Evolutionary conservation across 2,329 filamentous ascomycete genomes (phyloP).

Genomic region (Trichophaea hybrida): DNA sequence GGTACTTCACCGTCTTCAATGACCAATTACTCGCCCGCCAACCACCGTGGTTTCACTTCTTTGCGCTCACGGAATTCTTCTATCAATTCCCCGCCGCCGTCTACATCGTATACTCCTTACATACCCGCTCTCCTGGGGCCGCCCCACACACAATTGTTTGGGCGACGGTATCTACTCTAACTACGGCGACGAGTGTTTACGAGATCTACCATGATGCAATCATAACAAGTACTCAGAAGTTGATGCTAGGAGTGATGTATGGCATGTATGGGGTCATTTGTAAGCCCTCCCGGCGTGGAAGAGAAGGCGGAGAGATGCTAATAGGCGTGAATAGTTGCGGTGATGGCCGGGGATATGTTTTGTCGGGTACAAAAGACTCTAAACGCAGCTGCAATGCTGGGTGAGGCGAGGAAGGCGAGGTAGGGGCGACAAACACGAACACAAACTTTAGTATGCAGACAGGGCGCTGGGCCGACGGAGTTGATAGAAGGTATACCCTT

Average conservation of each 20-base stretch:
- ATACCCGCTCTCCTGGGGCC: background rate
- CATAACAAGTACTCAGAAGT: slow-evolving; percentile 11
- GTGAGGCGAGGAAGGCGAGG: slow-evolving; percentile 7
- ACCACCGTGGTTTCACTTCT: slow-evolving; percentile 18
- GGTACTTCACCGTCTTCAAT: slow-evolving; percentile 16
- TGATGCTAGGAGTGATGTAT: slow-evolving; percentile 17
- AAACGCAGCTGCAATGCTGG: background rate
- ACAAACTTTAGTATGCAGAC: too few relatives aligned
- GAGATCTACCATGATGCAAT: slow-evolving; percentile 11
- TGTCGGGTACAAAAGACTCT: slow-evolving; percentile 14
- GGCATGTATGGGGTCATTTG: slow-evolving; percentile 18
- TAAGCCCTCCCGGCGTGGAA: slow-evolving; percentile 7
- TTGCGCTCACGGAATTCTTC: slow-evolving; percentile 11
- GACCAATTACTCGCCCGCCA: slow-evolving; percentile 15
- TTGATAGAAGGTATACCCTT: too few relatives aligned
- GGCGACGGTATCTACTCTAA: slow-evolving; percentile 3
- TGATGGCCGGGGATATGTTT: slow-evolving; percentile 16
- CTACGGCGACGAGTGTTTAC: slow-evolving; percentile 10
- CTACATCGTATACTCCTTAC: slow-evolving; percentile 12
- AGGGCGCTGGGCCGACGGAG: too few relatives aligned
- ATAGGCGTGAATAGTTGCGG: slow-evolving; percentile 7
- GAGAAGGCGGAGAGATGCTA: background rate
- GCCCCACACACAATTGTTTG: slow-evolving; percentile 9
- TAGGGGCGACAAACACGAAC: background rate
- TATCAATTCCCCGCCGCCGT: slow-evolving; percentile 19